Conservation (phyloP, 2,329 filamentous ascomycete species). For the Lasiodiplodia theobromae region DNA sequence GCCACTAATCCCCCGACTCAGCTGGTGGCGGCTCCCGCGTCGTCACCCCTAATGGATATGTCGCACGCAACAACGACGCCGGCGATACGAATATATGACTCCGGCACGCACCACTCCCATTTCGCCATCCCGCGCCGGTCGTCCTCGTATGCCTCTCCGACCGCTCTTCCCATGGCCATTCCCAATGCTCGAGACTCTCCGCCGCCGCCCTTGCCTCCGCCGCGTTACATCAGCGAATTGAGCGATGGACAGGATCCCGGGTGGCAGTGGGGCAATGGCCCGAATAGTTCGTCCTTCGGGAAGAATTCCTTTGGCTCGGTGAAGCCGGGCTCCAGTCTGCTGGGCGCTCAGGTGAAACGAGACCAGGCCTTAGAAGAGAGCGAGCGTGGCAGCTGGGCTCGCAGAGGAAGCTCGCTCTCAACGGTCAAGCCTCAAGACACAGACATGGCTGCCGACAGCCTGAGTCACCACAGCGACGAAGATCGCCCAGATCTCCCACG, state of each 20-base stretch:
- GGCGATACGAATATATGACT: conserved; percentile 53
- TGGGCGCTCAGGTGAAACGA: conserved; percentile 41
- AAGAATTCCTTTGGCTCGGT: conserved; percentile 52
- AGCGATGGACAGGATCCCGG: conserved; percentile 65
- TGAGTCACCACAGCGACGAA: conserved; percentile 45
- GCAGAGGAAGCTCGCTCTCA: conserved; percentile 50
- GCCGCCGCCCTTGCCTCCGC: conserved; percentile 71
- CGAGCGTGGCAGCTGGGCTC: conserved; percentile 38
- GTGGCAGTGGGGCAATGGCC: conserved; percentile 68
- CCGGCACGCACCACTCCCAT: conserved; percentile 43
- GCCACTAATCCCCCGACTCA: conserved; percentile 36
- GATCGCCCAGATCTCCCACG: conserved; percentile 43
- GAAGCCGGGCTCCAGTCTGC: conserved; percentile 57
- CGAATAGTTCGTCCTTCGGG: conserved; percentile 56
- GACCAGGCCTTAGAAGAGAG: conserved; percentile 38
- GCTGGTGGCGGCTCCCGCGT: conserved; percentile 44
- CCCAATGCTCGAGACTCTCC: conserved; percentile 61
- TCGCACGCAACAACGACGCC: conserved; percentile 45
- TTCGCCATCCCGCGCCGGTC: conserved; percentile 40
- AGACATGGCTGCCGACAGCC: conserved; percentile 45
- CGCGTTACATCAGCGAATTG: conserved; percentile 64
- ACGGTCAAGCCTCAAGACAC: conserved; percentile 46
- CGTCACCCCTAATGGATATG: conserved; percentile 40
- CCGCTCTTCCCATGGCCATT: conserved; percentile 67
- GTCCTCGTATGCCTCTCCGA: conserved; percentile 46